These are phyloP conservation scores for Coemansia sp. DNA, from an alignment of 192 early-diverging fungal genomes.

Conservation along the genomic window DNA sequence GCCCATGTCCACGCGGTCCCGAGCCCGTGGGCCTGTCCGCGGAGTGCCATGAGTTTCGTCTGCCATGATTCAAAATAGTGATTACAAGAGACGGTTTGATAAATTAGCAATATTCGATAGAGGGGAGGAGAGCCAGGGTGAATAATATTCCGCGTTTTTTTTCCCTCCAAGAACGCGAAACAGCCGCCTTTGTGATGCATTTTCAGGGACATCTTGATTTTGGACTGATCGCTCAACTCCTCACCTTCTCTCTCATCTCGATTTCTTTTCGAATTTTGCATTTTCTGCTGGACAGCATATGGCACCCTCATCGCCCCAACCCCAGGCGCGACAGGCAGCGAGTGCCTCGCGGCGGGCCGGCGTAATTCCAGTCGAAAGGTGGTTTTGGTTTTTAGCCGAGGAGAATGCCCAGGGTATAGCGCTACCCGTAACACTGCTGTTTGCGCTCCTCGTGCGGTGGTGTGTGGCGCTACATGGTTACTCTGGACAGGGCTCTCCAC, in stretches of 20 bases:
- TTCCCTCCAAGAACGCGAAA: slow-evolving; percentile 2
- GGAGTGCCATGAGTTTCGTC: slow-evolving; percentile 19
- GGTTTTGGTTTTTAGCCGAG: slow-evolving; percentile 39
- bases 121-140: background rate
- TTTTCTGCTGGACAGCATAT: slow-evolving; percentile 7
- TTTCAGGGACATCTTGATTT: background rate
- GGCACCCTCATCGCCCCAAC: slow-evolving; percentile 5
- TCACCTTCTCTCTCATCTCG: too few species aligned
- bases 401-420: slow-evolving; percentile 32
- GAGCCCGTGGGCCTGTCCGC: slow-evolving; percentile 10
- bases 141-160: background rate
- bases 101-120: background rate
- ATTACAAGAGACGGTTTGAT: background rate
- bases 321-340: background rate
- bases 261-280: background rate
- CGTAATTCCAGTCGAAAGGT: slow-evolving; percentile 23
- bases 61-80: slow-evolving; percentile 5
- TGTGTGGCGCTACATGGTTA: slow-evolving; percentile 66
- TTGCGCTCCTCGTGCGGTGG: slow-evolving; percentile 65
- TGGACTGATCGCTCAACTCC: too few species aligned
- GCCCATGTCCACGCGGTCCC: slow-evolving; percentile 45
- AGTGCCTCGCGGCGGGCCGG: background rate
- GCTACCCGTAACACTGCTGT: slow-evolving; percentile 41
- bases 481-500: slow-evolving; percentile 72
- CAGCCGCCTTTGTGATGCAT: background rate